Evolutionary conservation across 2,329 filamentous ascomycete genomes (phyloP), one percentile per base, ranked within the genome.

Genomic region (Neofusicoccum sp.): DNA sequence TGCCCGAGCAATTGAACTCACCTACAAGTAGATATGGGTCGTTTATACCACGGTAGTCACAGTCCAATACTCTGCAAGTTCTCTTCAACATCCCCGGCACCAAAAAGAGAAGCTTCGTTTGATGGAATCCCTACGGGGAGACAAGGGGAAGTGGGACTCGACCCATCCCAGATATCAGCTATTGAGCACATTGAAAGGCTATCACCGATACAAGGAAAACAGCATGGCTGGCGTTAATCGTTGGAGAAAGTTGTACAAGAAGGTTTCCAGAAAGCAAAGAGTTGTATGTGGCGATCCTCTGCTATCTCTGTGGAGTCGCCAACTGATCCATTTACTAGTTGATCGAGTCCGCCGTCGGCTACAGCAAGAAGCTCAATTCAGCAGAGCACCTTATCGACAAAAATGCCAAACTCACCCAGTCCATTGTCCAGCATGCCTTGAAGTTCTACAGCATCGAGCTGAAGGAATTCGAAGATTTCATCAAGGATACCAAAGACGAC

Each of bases 351-450:
- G 64, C 61, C 1, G 56, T 69, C 7, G 38, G 61, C 2, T 71
- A 71, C 43, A 60, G 31, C 7, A 65, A 71, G 43, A 85, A 83
- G 63, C 78, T 85, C 16, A 69, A 75, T 12, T 70, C 71, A 1
- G 71, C 79, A 8, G 77, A 82, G 9, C 62, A 73, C 24, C 71
- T 81, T 5, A 71, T 84, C 12, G 68, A 68, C 2, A 63, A 68
- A 4, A 85, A 85, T 64, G 77, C 79, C 8, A 62, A 69, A 0
- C 63, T 85, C 2, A 82, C 80, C 34, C 69, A 78, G 33, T 70
- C 69, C 8, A 82, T 85, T 31, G 76, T 83, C 1, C 61, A 75
- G 0, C 62, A 73, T 14, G 81, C 79, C 0, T 69, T 84, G 28
- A 58, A 68, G 0, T 84, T 79, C 61, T 85, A 85, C 65, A 69